These are phyloP conservation scores for Phytophthora hybrid DNA, from an alignment of 352 stramenopile species.

Conservation along the genomic window DNA sequence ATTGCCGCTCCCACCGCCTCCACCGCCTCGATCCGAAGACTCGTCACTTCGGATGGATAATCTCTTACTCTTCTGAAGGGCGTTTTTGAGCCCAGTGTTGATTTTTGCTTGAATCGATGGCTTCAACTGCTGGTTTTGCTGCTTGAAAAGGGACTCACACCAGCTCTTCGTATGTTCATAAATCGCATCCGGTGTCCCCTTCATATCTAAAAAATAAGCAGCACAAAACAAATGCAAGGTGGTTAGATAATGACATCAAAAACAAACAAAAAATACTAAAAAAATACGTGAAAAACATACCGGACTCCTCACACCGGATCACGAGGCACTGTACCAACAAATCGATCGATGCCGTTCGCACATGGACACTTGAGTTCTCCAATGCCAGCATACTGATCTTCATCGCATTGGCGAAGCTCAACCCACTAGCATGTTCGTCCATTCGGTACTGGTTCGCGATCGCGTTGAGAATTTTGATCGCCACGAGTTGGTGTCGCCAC, in stretches of 20 bases:
- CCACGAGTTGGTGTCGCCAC: conserved; percentile 77
- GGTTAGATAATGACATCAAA: background rate
- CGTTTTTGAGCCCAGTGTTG: conserved; percentile 80
- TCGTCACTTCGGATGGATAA: conserved; percentile 37
- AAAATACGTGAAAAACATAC: conserved; percentile 31
- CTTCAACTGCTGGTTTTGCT: conserved; percentile 74
- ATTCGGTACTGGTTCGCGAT: conserved; percentile 85
- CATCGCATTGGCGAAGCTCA: conserved; percentile 68
- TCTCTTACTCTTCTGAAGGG: conserved; percentile 72
- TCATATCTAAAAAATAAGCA: conserved; percentile 49
- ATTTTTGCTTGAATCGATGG: conserved; percentile 85
- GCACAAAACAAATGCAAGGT: background rate
- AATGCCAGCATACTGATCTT: conserved; percentile 70
- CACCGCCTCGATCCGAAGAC: conserved; percentile 8
- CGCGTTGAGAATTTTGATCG: conserved; percentile 81
- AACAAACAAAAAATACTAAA: background rate
- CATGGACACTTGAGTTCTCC: conserved; percentile 82
- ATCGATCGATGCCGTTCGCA: conserved; percentile 74
- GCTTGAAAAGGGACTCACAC: conserved; percentile 77
- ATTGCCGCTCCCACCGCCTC: conserved; percentile 1
- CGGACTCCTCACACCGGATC: conserved; percentile 78
- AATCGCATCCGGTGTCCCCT: conserved; percentile 62
- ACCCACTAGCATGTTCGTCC: conserved; percentile 57
- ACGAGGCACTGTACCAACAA: conserved; percentile 77
- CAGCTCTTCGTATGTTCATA: conserved; percentile 82